Evolutionary conservation across 1,284 basidiomycete species (phyloP).

Genomic region (Retiboletus fuscus): DNA sequence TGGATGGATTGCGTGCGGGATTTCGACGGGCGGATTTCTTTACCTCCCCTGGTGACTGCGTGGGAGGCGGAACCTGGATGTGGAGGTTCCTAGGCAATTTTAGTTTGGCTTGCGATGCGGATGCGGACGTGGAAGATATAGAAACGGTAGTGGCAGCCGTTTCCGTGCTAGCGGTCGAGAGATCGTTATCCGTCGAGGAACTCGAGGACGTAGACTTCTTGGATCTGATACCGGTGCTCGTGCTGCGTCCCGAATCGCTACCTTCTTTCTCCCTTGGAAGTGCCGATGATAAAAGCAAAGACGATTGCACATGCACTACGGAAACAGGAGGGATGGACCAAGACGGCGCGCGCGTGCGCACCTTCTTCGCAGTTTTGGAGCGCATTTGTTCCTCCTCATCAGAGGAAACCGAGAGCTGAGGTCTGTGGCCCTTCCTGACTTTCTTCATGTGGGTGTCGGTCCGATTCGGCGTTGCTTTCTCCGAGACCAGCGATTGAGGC

Average conservation of each 20-base stretch:
- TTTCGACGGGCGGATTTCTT: constrained; percentile 50
- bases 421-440: constrained; percentile 46
- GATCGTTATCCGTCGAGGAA: constrained; percentile 50
- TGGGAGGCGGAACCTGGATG: constrained; percentile 37
- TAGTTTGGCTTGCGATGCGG: constrained; percentile 38
- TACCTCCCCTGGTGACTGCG: constrained; percentile 24
- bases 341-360: constrained; percentile 55
- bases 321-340: constrained; percentile 35
- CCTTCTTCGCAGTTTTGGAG: constrained; percentile 70
- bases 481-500: constrained; percentile 12
- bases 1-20: constrained; percentile 47
- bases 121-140: constrained; percentile 31
- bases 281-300: constrained; percentile 41
- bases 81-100: constrained; percentile 32
- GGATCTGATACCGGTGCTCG: constrained; percentile 35
- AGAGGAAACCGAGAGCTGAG: constrained; percentile 65
- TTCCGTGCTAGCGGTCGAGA: constrained; percentile 50
- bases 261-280: constrained; percentile 31
- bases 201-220: constrained; percentile 45
- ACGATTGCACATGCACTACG: constrained; percentile 25
- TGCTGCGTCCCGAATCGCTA: constrained; percentile 35
- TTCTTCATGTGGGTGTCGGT: constrained; percentile 37
- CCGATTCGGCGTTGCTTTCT: constrained; percentile 43
- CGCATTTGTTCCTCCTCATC: constrained; percentile 82
- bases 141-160: constrained; percentile 49